Percentiles rank a stretch among this genome's conserved stretches.
These are phyloP conservation scores for Cnidoscolus chayamansa DNA, from an alignment of 441 rosid species.

Conservation along the genomic window DNA sequence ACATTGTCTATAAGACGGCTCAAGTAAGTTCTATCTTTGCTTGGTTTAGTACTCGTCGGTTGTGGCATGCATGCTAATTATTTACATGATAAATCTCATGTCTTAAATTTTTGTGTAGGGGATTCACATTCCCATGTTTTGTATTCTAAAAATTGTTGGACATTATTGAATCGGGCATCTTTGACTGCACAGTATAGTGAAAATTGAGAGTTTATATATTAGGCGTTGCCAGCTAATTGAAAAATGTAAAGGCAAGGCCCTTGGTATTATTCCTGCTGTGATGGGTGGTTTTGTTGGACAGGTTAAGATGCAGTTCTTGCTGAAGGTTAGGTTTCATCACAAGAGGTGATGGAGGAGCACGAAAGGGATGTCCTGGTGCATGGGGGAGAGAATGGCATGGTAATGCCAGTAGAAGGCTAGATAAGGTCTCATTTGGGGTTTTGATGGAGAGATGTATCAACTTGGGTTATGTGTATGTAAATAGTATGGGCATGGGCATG, in stretches of 20 bases:
- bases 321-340: conserved; percentile 93
- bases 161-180: not conserved
- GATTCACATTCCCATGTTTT: no score
- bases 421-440: conserved; percentile 54
- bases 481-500: not conserved
- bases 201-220: not conserved
- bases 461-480: conserved; percentile 19
- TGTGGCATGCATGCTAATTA: not conserved
- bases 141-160: not conserved
- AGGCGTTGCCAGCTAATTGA: not conserved
- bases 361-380: not conserved
- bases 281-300: conserved; percentile 32
- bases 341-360: conserved; percentile 46
- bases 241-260: not conserved
- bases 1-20: conserved; percentile 77
- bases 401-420: not conserved
- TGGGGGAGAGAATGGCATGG: not conserved
- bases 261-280: conserved; percentile 14
- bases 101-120: not conserved
- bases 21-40: conserved; percentile 53
- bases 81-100: not conserved
- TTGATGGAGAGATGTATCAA: conserved; percentile 42
- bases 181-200: not conserved
- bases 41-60: not conserved
- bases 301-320: conserved; percentile 93